Conservation (phyloP, 1,284 basidiomycete genomes). For the Ceraceosorus guamensis region DNA sequence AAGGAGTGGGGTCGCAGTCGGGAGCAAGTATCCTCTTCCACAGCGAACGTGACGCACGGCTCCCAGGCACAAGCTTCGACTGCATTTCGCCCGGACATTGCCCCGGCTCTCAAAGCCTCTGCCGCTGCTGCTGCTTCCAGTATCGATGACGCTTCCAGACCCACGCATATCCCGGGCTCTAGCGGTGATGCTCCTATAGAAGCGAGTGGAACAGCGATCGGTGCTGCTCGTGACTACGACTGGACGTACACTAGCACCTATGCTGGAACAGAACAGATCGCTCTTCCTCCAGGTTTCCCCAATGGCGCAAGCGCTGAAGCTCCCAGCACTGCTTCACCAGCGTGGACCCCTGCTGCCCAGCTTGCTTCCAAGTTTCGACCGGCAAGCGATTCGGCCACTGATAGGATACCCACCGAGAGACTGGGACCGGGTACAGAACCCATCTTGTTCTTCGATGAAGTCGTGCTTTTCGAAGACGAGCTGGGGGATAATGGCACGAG, state of each 20-base stretch:
- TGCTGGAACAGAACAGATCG: conserved; percentile 54
- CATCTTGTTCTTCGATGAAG: conserved; percentile 46
- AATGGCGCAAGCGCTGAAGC: too few species aligned
- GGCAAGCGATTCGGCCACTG: conserved; percentile 28
- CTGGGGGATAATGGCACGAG: conserved; percentile 46
- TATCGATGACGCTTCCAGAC: too few species aligned
- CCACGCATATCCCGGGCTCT: too few species aligned
- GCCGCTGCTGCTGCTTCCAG: conserved; percentile 3
- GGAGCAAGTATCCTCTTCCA: conserved; percentile 49
- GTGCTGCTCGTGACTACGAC: conserved; percentile 59
- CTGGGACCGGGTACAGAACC: conserved; percentile 40
- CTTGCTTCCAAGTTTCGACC: conserved; percentile 12
- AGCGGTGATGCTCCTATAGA: too few species aligned
- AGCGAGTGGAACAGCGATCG: too few species aligned
- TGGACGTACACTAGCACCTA: conserved; percentile 97
- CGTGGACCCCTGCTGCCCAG: not conserved
- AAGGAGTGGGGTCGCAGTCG: conserved; percentile 86
- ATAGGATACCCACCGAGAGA: conserved; percentile 43
- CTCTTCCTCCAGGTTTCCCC: too few species aligned
- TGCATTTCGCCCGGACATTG: not conserved
- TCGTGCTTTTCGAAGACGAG: conserved; percentile 46
- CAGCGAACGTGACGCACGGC: too few species aligned
- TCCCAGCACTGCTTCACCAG: too few species aligned
- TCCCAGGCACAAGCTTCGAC: not conserved
- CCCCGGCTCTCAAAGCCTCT: not conserved